Evolutionary conservation across 2,329 filamentous ascomycete species (phyloP), one percentile per base, ranked within the genome.

Genomic region (Fusarium sp.): DNA sequence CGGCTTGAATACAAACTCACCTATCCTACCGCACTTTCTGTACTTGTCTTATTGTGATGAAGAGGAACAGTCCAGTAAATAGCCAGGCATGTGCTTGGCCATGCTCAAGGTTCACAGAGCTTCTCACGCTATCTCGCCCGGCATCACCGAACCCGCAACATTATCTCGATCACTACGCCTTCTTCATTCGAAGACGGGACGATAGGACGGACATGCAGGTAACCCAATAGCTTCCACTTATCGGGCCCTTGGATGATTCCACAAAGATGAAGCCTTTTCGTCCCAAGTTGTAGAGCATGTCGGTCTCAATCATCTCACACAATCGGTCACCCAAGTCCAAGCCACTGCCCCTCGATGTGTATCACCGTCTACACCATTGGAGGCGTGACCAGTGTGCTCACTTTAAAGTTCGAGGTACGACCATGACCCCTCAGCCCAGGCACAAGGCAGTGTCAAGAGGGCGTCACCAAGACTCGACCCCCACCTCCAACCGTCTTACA

Each of bases 1-100:
- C 54, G 45, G 60, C 54, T 64, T 66, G 40, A 70, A 74, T 72
- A 61, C 38, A 56, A 54, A 70, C 45, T 20, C 59, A 72, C 47
- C 59, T 66, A 50, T 52, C 57, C 43, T 65, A 45, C 56, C 47
- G 20, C 57, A 43, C 3, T 2, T n/a, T 38, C 25, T 33, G 27
- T 30, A 15, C 30, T 38, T 50, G 14, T n/a, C 6, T 25, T 37
- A 35, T 60, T 60, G 37, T 43, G 37, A 43, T 30, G 5, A 11
- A 17, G 25, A 30, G 27, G 27, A 30, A 4, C 15, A 2, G 30
- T 32, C 30, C 9, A 10, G 30, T 25, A 25, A 25, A 8, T 30
- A 30, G 27, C 27, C 7, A 30, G 27, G 27, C 27, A 30, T 30
- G 27, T 30, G 27, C 27, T 30, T 30, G 27, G 27, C 27, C 27